Evolutionary conservation across 768 basidiomycete species (phyloP), one percentile per base, ranked within the genome.

Genomic region (Rickenella mellea): DNA sequence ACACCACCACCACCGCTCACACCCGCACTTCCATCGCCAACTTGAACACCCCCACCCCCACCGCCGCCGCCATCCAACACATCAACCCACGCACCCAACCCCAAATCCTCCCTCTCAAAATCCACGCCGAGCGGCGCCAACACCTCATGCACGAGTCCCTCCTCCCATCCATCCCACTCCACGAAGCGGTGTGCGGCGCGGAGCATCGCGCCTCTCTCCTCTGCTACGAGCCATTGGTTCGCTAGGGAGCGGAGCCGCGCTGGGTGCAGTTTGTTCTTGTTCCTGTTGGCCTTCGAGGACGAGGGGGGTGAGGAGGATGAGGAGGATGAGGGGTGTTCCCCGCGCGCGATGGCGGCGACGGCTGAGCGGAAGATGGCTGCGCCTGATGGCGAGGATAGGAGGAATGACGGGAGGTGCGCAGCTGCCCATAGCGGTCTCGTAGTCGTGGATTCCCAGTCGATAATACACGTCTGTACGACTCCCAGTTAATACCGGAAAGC

Each of bases 131-230:
- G 80, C 0, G 78, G 72, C 1, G 84, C 85, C 15, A 90, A 66
- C 25, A 88, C 84, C 44, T 76, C 78, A 5, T 78, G 76, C 1
- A 83, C 74, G 14, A 91, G 66, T 0, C 85, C 86, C 55, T 90
- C 87, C 54, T 91, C 87, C 87, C 88, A 91, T 2, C 87, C 88
- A 50, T 90, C 87, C 87, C 87, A 90, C 55, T 91, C 87, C 27
- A 71, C 75, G 49, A 80, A 85, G 21, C 85, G 78, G 57, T 91
- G 87, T 3, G 82, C 84, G 61, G 80, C 70, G 35, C 88, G 76
- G 39, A 87, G 63, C 2, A 77, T 72, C 32, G 71, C 67, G 4
- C 88, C 83, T 12, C 71, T 54, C 3, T 71, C 63, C 56, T 90
- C 86, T 50, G 80, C 76, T 50, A 78, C 72, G 2, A 88, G 68